phyloP scores from a whole-genome alignment of 306 rosid genomes.

The Cicer cuneatum region DNA sequence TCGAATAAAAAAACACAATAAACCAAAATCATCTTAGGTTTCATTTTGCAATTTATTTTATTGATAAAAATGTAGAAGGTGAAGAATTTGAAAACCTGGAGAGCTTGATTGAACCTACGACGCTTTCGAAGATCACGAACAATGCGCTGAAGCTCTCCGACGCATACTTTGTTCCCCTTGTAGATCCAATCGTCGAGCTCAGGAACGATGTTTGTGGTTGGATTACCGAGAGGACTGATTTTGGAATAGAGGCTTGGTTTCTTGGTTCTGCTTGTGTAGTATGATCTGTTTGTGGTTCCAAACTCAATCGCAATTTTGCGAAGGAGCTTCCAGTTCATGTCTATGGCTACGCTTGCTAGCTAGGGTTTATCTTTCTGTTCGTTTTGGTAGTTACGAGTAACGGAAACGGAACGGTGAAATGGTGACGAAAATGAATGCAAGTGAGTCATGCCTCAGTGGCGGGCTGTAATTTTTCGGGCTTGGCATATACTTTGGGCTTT shows the following conservation, averaged over 20 bases:
- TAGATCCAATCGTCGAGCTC: constrained; percentile 81
- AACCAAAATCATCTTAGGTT: background rate
- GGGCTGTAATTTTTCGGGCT: background rate
- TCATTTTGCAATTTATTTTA: background rate
- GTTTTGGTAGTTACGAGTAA: background rate
- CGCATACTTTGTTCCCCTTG: constrained; percentile 67
- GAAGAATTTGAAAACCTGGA: constrained; percentile 55
- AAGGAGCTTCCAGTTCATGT: constrained; percentile 59
- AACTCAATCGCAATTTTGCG: constrained; percentile 43
- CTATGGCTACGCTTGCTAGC: constrained; percentile 17
- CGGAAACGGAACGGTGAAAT: too few species aligned
- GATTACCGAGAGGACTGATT: constrained; percentile 78
- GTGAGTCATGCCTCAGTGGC: background rate
- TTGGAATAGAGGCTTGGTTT: constrained; percentile 63
- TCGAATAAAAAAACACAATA: background rate
- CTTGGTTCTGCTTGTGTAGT: constrained; percentile 67
- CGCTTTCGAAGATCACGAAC: constrained; percentile 86
- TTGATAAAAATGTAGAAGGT: constrained; percentile 9
- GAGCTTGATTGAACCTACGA: constrained; percentile 74
- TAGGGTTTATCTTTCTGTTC: constrained; percentile 27
- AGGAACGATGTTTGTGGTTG: constrained; percentile 51
- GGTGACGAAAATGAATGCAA: background rate
- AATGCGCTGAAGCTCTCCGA: constrained; percentile 81
- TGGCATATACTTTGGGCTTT: constrained; percentile 10
- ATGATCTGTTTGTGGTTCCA: constrained; percentile 48